Percentiles rank a stretch among this genome's conserved stretches.
These are phyloP conservation scores for Chaetomiaceae sp. DNA, from an alignment of 2,329 filamentous ascomycete genomes.

Conservation along the genomic window DNA sequence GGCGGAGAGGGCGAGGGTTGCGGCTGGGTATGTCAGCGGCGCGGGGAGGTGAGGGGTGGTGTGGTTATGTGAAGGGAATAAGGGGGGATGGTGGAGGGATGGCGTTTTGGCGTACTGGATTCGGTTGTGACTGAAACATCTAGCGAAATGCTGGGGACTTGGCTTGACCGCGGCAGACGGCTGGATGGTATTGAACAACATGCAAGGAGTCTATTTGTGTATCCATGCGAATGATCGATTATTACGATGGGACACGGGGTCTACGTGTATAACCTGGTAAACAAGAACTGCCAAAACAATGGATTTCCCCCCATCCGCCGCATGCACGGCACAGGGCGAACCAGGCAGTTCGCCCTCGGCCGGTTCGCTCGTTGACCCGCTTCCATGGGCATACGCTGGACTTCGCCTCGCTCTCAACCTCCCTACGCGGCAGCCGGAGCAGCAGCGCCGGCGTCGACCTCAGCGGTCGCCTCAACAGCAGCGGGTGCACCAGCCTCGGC, in stretches of 20 bases:
- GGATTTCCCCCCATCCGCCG: not conserved
- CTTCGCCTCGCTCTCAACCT: no score
- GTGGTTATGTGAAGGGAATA: not conserved
- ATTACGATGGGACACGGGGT: slow-evolving; percentile 7
- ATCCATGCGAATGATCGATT: slow-evolving; percentile 12
- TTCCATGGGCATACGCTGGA: no score
- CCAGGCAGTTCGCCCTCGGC: no score
- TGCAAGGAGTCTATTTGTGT: slow-evolving; percentile 16
- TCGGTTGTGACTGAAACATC: no score
- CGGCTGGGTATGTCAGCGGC: slow-evolving; percentile 46
- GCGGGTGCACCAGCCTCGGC: slow-evolving; percentile 27
- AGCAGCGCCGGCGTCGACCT: slow-evolving; percentile 16
- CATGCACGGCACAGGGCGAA: not conserved
- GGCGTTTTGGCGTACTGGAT: not conserved
- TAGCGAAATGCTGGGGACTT: not conserved
- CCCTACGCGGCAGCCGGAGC: slow-evolving; percentile 25
- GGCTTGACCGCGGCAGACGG: no score
- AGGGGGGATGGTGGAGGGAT: not conserved
- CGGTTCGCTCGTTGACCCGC: no score
- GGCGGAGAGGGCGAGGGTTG: slow-evolving; percentile 58
- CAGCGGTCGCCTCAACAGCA: slow-evolving; percentile 31
- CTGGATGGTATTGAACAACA: not conserved
- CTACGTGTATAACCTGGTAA: slow-evolving; percentile 4
- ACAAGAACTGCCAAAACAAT: not conserved
- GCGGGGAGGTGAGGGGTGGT: not conserved